Evolutionary conservation across 306 rosid genomes (phyloP).

Genomic region (Quercus berberidifolia): DNA sequence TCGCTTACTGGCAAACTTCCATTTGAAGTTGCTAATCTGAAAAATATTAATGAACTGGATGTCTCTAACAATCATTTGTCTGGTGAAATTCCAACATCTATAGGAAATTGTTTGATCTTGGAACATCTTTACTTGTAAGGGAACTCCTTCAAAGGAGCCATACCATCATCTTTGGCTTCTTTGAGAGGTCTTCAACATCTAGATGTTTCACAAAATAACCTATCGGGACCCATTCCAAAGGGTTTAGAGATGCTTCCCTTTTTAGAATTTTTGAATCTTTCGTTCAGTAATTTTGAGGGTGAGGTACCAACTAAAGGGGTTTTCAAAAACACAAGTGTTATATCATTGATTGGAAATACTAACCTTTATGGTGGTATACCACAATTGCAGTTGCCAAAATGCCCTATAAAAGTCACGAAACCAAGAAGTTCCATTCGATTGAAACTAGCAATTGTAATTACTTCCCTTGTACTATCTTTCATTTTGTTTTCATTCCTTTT

Average conservation of each 20-base stretch:
- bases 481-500: background rate
- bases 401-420: conserved; percentile 7
- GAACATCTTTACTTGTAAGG: conserved; percentile 27
- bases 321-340: conserved; percentile 22
- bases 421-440: background rate
- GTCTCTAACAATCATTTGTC: conserved; percentile 26
- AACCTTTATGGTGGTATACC: conserved; percentile 20
- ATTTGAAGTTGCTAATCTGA: conserved; percentile 1
- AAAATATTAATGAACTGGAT: conserved; percentile 11
- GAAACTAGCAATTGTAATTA: background rate
- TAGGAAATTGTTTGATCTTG: conserved; percentile 23
- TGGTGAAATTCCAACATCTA: conserved; percentile 23
- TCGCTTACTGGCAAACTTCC: too few relatives aligned
- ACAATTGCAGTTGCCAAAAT: background rate
- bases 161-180: conserved; percentile 38
- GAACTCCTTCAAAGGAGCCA: conserved; percentile 15
- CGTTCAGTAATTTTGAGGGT: conserved; percentile 41
- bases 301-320: conserved; percentile 37
- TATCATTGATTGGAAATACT: background rate
- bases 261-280: conserved; percentile 29
- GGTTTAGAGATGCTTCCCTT: conserved; percentile 5
- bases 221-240: conserved; percentile 32
- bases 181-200: conserved; percentile 23
- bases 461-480: conserved; percentile 7
- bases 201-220: conserved; percentile 29